Base-by-base conservation (phyloP, 31 red algal species). In the Odonthalia washingtoniensis region DNA sequence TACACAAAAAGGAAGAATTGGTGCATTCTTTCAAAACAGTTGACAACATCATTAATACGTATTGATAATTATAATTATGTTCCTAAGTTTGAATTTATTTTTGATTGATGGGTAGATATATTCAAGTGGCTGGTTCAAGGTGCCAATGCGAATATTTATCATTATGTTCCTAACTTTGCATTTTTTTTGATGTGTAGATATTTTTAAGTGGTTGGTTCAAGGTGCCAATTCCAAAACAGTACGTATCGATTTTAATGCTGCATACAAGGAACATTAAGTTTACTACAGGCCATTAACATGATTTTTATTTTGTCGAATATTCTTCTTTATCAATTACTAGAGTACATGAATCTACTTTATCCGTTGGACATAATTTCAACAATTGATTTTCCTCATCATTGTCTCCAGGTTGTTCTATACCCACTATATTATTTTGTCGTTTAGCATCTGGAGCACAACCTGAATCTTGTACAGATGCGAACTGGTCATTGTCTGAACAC, bases 11-110 rank as follows among this genome's bases (percentile, higher is more conserved):
- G 34, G 62, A 72, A 44, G 92, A 94, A 57, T 85, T 85, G 73
- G 86, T 94, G 86, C 61, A 92, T 92, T 64, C 82, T 92, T 18
- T 82, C 92, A n/a, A 81, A 75, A 70, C 72, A 83, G 24, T 70
- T 94, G 38, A 70, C 73, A 35, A 89, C 92, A 35, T 70, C 85
- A 4, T 61, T 69, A 4, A 81, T 80, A 24, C 81, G 84, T 46
- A 42, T 88, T 61, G 92, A 81, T 1, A 85, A 85, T 21, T 94
- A n/a, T n/a, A n/a, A n/a, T n/a, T n/a, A n/a, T n/a, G n/a, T n/a
- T n/a, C n/a, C n/a, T n/a, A n/a, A n/a, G n/a, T n/a, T n/a, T n/a
- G n/a, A n/a, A n/a, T n/a, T n/a, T n/a, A n/a, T n/a, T n/a, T n/a
- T n/a, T n/a, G n/a, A n/a, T n/a, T n/a, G n/a, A n/a, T n/a, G n/a